Percentiles rank a stretch among this genome's conserved stretches.
Evolutionary conservation across 192 early-diverging fungal genomes (phyloP).

Genomic region (Coemansia sp.): DNA sequence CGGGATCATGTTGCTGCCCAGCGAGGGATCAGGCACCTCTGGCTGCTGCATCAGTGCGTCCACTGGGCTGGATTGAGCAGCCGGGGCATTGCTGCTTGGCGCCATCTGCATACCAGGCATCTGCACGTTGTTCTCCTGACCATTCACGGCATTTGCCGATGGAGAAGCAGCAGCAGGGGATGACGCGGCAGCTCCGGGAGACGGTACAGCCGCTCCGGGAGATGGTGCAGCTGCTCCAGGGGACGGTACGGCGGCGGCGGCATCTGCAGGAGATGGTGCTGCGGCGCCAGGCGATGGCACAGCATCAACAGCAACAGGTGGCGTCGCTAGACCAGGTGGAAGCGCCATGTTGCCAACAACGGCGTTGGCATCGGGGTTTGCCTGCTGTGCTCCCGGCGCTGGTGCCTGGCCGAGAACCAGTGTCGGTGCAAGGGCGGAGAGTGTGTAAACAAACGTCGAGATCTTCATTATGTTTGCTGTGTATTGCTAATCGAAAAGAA

Average conservation of each 20-base stretch:
- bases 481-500: slow-evolving; percentile 2
- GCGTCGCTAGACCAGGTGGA: not conserved
- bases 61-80: not conserved
- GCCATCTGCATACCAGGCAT: not conserved
- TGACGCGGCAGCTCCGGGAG: not conserved
- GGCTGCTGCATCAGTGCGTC: not conserved
- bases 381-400: not conserved
- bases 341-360: slow-evolving; percentile 3
- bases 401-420: slow-evolving; percentile 27
- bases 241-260: too few relatives aligned
- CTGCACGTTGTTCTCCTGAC: not conserved
- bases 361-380: slow-evolving; percentile 8
- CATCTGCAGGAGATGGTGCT: too few relatives aligned
- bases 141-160: not conserved
- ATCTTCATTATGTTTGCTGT: slow-evolving; percentile 31
- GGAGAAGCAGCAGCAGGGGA: not conserved
- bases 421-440: slow-evolving; percentile 18
- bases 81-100: not conserved
- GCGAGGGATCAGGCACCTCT: not conserved
- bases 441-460: slow-evolving; percentile 21
- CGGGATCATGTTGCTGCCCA: not conserved
- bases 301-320: not conserved
- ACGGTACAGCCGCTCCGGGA: not conserved
- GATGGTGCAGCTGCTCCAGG: slow-evolving; percentile 6
- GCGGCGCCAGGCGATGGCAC: not conserved